Conservation (phyloP, 1,284 basidiomycete species). For the Cryptococcus sp. region DNA sequence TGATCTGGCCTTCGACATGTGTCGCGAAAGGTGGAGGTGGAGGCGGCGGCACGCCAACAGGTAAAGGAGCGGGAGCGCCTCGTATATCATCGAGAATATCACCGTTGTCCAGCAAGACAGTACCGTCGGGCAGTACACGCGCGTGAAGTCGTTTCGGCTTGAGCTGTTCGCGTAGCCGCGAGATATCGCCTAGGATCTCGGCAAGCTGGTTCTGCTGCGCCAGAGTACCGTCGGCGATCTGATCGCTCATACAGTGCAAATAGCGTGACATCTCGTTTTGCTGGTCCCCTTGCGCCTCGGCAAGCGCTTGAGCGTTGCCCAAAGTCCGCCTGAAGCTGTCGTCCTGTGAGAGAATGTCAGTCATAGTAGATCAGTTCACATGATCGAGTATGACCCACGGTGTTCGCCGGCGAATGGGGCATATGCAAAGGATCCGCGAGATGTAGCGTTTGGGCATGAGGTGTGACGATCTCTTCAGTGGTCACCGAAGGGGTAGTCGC, state of each 20-base stretch:
- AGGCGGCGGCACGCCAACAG: slow-evolving; percentile 18
- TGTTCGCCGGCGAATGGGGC: neutral
- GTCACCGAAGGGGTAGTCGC: slow-evolving; percentile 24
- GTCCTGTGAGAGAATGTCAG: slow-evolving; percentile 15
- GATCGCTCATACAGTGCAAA: slow-evolving; percentile 49
- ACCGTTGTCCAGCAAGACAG: slow-evolving; percentile 46
- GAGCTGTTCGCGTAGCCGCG: slow-evolving; percentile 39
- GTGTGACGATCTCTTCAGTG: slow-evolving; percentile 36
- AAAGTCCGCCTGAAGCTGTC: slow-evolving; percentile 37
- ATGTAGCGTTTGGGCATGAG: slow-evolving; percentile 15
- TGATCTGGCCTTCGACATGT: slow-evolving; percentile 41
- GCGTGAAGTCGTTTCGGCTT: slow-evolving; percentile 43
- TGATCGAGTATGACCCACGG: neutral
- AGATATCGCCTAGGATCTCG: slow-evolving; percentile 44
- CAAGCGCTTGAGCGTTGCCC: slow-evolving; percentile 34
- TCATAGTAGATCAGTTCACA: neutral
- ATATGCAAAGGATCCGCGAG: neutral
- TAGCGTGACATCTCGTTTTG: slow-evolving; percentile 51
- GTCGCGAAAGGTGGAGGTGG: slow-evolving; percentile 26
- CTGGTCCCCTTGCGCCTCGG: slow-evolving; percentile 48
- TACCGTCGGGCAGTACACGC: slow-evolving; percentile 45
- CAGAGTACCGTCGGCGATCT: slow-evolving; percentile 40
- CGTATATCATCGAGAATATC: slow-evolving; percentile 49
- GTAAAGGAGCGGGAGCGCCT: slow-evolving; percentile 28
- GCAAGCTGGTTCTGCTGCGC: slow-evolving; percentile 39